Evolutionary conservation across 345 rosid species (phyloP), one percentile per base, ranked within the genome.

Genomic region (Populus pruinosa): DNA sequence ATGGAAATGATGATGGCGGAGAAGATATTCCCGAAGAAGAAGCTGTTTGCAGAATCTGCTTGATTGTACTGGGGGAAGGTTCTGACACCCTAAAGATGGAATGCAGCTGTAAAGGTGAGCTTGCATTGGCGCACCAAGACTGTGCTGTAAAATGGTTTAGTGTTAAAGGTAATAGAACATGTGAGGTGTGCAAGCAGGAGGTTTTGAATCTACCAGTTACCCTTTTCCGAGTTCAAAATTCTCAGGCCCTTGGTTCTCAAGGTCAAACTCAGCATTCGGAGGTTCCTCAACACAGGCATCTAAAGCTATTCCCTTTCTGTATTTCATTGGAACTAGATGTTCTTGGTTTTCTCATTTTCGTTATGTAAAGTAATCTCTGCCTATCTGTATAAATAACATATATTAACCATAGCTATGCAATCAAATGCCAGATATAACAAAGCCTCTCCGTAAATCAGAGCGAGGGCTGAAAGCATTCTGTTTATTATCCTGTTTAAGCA

Each of bases 81-180:
- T 87, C 83, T 20, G 96, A 92, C 44, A 89, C 97, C 29, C 89
- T 96, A 63, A 96, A 92, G 87, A 93, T 96, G 98, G 99, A 93
- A 84, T 93, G 99, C 81, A 86, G 94, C 87, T 96, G 99, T 89
- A 96, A 85, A 85, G 99, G 98, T 7, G 98, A 90, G 78, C 84
- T 96, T 73, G 97, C 96, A 27, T 89, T 96, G 21, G 97, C 97
- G 33, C 99, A 96, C 82, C 87, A 90, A 86, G 93, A 91, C 69
- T 96, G 98, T 83, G 91, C 94, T 47, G 81, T 96, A 74, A 96
- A 96, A 89, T 96, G 98, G 99, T 96, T 96, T 84, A 93, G 92
- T 86, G 91, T 96, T 55, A 93, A 96, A 91, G 99, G 99, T 72
- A 96, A 96, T 89, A 82, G 89, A 84, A 96, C 86, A 39, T 96